Conservation (phyloP, 495 filamentous ascomycete genomes). For the Neohortaea acidophila region DNA sequence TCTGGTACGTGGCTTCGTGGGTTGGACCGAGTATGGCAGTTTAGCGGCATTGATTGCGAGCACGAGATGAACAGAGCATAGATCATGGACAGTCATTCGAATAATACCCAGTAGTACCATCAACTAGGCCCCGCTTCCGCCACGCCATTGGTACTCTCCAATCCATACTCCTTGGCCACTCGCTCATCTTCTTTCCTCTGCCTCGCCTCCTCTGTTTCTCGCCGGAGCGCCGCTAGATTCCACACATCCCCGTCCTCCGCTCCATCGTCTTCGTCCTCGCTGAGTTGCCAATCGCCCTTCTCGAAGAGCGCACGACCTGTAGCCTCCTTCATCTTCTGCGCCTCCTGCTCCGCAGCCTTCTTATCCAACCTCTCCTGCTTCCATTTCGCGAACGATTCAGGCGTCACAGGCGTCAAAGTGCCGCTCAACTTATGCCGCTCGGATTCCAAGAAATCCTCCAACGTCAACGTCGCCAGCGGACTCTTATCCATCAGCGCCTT, state of each 20-base stretch:
- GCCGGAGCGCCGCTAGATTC: constrained; percentile 57
- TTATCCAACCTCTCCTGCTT: constrained; percentile 88
- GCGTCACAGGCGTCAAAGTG: constrained; percentile 78
- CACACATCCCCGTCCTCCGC: constrained; percentile 47
- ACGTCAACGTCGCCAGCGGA: constrained; percentile 79
- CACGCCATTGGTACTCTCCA: too few relatives aligned
- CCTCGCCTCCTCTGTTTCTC: constrained; percentile 38
- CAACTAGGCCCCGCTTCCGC: too few relatives aligned
- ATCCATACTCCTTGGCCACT: too few relatives aligned
- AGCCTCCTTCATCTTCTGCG: constrained; percentile 77
- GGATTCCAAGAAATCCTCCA: constrained; percentile 93
- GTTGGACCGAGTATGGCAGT: too few relatives aligned
- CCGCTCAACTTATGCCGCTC: constrained; percentile 89
- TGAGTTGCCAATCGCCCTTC: constrained; percentile 75
- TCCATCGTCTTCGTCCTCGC: constrained; percentile 46
- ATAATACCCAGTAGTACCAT: too few relatives aligned
- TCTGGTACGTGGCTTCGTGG: too few relatives aligned
- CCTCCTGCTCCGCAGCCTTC: constrained; percentile 83
- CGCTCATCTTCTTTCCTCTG: constrained; percentile 48
- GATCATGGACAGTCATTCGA: too few relatives aligned
- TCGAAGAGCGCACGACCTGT: constrained; percentile 93
- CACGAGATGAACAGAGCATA: too few relatives aligned
- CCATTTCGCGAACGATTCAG: constrained; percentile 85
- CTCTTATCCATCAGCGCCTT: constrained; percentile 97
- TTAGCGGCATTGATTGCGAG: too few relatives aligned